These are phyloP conservation scores for Torrubiellomyces zombiae DNA, from an alignment of 2,329 filamentous ascomycete genomes.

Conservation along the genomic window DNA sequence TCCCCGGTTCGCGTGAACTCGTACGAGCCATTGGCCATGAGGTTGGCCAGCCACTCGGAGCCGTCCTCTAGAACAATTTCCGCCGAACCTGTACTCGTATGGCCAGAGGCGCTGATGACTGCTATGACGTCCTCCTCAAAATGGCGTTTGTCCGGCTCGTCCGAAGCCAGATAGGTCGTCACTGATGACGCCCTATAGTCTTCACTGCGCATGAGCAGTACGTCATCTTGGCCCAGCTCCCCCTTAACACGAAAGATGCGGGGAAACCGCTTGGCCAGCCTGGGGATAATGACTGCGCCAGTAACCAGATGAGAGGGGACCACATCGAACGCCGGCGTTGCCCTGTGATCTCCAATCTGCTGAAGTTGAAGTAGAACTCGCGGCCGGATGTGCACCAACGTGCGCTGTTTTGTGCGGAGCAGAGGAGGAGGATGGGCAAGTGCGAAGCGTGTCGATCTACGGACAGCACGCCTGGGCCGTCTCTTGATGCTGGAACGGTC, in stretches of 20 bases:
- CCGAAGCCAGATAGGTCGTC: slow-evolving; percentile 14
- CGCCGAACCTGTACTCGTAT: slow-evolving; percentile 30
- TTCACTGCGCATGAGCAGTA: slow-evolving; percentile 55
- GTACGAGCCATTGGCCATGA: slow-evolving; percentile 39
- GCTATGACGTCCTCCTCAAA: slow-evolving; percentile 42
- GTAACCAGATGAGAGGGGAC: slow-evolving; percentile 48
- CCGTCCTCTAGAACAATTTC: slow-evolving; percentile 54
- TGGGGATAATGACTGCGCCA: slow-evolving; percentile 37
- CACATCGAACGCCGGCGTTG: slow-evolving; percentile 55
- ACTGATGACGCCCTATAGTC: slow-evolving; percentile 31
- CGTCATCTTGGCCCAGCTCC: slow-evolving; percentile 48
- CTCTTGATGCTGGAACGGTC: slow-evolving; percentile 19
- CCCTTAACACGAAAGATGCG: slow-evolving; percentile 46
- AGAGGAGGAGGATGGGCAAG: slow-evolving; percentile 52
- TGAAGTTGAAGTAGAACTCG: slow-evolving; percentile 58
- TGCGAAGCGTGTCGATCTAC: slow-evolving; percentile 45
- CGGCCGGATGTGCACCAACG: slow-evolving; percentile 50
- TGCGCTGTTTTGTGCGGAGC: slow-evolving; percentile 41
- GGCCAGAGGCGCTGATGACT: slow-evolving; percentile 47
- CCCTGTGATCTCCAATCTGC: slow-evolving; percentile 42
- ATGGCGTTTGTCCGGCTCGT: slow-evolving; percentile 28
- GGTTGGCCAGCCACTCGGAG: slow-evolving; percentile 37
- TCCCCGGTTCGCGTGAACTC: slow-evolving; percentile 48
- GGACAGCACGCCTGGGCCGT: slow-evolving; percentile 26
- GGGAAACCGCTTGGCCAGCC: slow-evolving; percentile 43